A percentile compares a stretch with the other conserved stretches of the same genome.
Conservation (phyloP, 1,139 yeast genomes). For the Debaryomyces singareniensis region DNA sequence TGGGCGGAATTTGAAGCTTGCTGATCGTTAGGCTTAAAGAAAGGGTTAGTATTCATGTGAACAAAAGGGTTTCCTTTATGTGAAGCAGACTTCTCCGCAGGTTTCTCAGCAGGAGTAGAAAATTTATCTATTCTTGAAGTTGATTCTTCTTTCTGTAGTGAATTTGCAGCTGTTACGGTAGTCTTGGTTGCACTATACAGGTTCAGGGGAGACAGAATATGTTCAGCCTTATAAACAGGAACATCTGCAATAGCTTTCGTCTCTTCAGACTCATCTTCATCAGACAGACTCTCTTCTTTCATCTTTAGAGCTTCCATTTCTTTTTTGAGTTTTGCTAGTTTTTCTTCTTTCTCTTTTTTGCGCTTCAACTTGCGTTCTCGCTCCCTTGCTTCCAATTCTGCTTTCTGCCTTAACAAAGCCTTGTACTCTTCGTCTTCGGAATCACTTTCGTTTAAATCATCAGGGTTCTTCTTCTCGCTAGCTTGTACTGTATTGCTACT, state of each 20-base stretch:
- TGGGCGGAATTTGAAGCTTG: neutral
- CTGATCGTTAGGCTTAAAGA: slow-evolving; percentile 37
- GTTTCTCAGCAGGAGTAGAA: neutral
- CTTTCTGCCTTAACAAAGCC: slow-evolving; percentile 40
- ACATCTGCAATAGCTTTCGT: slow-evolving; percentile 18
- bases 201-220: neutral
- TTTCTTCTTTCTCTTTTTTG: slow-evolving; percentile 50
- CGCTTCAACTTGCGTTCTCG: slow-evolving; percentile 41
- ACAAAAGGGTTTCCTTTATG: slow-evolving; percentile 1
- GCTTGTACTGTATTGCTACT: slow-evolving; percentile 1
- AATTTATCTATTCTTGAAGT: neutral
- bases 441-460: slow-evolving; percentile 17
- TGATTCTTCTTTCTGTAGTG: neutral
- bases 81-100: neutral
- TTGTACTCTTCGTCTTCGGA: slow-evolving; percentile 45
- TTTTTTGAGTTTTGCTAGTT: slow-evolving; percentile 51
- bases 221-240: slow-evolving; percentile 10
- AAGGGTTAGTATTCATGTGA: slow-evolving; percentile 22
- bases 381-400: slow-evolving; percentile 43
- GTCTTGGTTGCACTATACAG: neutral
- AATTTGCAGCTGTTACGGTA: neutral
- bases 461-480: slow-evolving; percentile 3
- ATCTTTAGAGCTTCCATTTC: slow-evolving; percentile 52
- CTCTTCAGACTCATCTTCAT: slow-evolving; percentile 25
- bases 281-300: slow-evolving; percentile 25